A percentile compares a stretch with the other conserved stretches of the same genome.
Conservation (phyloP, 306 rosid species). For the Trifolium repens region DNA sequence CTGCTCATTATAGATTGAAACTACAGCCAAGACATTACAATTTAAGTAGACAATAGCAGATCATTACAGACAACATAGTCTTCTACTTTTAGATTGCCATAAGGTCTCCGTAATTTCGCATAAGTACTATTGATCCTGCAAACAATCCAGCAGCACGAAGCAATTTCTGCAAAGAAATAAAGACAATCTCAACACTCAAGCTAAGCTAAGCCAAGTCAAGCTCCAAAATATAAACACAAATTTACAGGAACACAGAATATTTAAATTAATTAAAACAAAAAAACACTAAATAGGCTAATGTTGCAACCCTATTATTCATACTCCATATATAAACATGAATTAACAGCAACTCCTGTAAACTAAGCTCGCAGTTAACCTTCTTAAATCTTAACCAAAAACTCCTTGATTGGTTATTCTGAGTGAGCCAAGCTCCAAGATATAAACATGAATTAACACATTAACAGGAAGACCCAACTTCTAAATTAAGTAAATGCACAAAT, state of each 20-base stretch:
- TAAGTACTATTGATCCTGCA: slow-evolving; percentile 70
- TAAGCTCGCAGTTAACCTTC: background rate
- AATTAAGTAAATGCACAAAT: slow-evolving; percentile 5
- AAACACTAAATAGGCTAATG: background rate
- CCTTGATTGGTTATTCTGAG: background rate
- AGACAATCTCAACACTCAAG: background rate
- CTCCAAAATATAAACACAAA: slow-evolving; percentile 21
- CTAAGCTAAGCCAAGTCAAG: slow-evolving; percentile 15
- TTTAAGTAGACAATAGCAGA: slow-evolving; percentile 34
- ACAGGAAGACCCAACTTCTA: background rate
- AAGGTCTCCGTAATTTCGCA: slow-evolving; percentile 81
- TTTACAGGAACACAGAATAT: background rate
- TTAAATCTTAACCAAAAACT: background rate
- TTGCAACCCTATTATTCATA: slow-evolving; percentile 34
- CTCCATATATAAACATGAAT: background rate
- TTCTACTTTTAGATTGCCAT: slow-evolving; percentile 74
- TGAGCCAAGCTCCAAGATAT: background rate
- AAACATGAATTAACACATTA: slow-evolving; percentile 28
- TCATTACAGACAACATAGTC: slow-evolving; percentile 24
- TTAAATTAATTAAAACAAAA: background rate
- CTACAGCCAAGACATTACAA: slow-evolving; percentile 6
- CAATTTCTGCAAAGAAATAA: slow-evolving; percentile 66
- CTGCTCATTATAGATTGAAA: slow-evolving; percentile 24
- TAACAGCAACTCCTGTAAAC: slow-evolving; percentile 11
- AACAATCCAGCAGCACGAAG: slow-evolving; percentile 80